phyloP scores from a whole-genome alignment of 1,284 basidiomycete species.

The Cryptococcus hybrid region DNA sequence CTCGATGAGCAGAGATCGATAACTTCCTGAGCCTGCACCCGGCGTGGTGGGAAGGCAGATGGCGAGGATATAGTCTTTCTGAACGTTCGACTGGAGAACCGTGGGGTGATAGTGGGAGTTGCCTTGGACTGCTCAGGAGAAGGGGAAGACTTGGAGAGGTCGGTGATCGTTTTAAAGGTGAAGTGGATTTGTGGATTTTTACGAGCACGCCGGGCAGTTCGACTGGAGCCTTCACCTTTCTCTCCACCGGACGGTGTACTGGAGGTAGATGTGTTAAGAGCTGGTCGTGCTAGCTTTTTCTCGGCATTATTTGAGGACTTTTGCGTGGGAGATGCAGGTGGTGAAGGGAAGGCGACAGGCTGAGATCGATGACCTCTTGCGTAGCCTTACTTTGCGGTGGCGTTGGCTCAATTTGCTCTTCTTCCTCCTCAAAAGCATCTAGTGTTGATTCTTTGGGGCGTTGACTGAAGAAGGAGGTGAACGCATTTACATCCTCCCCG shows the following conservation, averaged over 20 bases:
- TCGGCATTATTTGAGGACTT: neutral
- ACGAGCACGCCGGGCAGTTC: neutral
- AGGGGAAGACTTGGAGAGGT: neutral
- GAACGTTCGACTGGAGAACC: neutral
- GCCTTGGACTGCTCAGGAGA: neutral
- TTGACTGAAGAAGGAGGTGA: constrained; percentile 16
- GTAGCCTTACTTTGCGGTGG: neutral
- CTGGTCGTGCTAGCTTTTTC: constrained; percentile 5
- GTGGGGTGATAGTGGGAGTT: neutral
- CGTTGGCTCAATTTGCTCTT: neutral
- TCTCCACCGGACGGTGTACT: neutral
- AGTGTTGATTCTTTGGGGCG: neutral
- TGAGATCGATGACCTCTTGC: neutral
- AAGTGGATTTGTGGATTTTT: neutral
- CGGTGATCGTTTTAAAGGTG: neutral
- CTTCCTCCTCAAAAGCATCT: constrained; percentile 6
- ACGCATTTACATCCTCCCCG: constrained; percentile 10
- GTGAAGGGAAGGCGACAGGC: constrained; percentile 8
- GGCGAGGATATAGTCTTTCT: constrained; percentile 13
- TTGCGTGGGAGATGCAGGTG: constrained; percentile 1
- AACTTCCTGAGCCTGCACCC: neutral
- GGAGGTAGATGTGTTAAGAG: neutral
- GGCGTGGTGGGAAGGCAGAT: constrained; percentile 5
- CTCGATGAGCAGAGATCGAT: neutral
- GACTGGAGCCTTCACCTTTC: neutral